Evolutionary conservation across 1,284 basidiomycete genomes (phyloP).

Genomic region (Ceratobasidium sp.): DNA sequence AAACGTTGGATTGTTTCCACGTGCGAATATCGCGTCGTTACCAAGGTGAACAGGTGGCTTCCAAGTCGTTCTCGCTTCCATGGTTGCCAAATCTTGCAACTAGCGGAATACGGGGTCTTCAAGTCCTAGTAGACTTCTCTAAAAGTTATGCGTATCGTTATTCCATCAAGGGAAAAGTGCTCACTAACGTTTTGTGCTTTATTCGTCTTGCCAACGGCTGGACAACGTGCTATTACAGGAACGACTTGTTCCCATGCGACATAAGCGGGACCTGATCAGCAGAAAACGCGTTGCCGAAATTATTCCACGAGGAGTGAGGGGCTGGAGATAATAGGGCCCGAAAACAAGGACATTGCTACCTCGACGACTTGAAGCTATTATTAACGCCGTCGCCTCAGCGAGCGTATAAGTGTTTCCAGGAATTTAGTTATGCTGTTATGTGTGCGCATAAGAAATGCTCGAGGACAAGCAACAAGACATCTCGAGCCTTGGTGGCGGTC

Average conservation of each 20-base stretch:
- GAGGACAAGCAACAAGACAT: no score
- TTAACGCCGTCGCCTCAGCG: no score
- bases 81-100: conserved; percentile 15
- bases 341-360: no score
- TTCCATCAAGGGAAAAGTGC: conserved; percentile 7
- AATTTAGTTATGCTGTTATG: no score
- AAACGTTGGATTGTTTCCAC: conserved; percentile 26
- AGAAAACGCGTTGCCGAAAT: conserved; percentile 18
- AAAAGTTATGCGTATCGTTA: not conserved
- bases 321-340: no score
- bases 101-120: not conserved
- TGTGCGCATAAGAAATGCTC: no score
- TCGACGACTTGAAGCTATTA: no score
- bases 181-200: not conserved
- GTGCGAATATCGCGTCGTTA: conserved; percentile 34
- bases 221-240: conserved; percentile 13
- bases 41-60: conserved; percentile 18
- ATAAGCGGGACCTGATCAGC: conserved; percentile 10
- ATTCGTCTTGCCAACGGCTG: conserved; percentile 38
- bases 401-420: no score
- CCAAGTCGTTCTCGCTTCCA: not conserved
- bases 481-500: no score
- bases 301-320: conserved; percentile 5
- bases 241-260: conserved; percentile 14
- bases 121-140: not conserved